Conservation (phyloP, 176 grass and related monocot species). For the Urochloa ruziziensis region DNA sequence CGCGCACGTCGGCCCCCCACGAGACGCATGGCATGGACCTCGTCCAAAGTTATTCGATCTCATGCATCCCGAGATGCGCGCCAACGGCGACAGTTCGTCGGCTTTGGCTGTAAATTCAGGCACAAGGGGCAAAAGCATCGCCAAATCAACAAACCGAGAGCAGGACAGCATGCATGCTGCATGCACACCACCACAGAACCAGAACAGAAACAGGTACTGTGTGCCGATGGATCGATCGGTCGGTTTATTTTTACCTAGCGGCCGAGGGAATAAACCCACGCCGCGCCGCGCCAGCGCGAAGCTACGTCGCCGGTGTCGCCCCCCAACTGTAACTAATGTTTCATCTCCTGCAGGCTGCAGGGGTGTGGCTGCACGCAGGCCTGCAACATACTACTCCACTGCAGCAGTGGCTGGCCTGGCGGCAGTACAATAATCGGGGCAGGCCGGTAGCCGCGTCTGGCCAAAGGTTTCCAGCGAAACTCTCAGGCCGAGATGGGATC, state of each 20-base stretch:
- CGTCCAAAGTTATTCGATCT: constrained; percentile 32
- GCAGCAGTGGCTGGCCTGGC: neutral
- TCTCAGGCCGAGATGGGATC: constrained; percentile 42
- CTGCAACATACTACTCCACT: neutral
- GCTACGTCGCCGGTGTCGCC: neutral
- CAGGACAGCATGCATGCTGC: neutral
- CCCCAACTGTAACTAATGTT: constrained; percentile 27
- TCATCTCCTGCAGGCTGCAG: constrained; percentile 3
- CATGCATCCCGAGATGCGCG: constrained; percentile 32
- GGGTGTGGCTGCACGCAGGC: neutral
- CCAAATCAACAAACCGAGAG: constrained; percentile 6
- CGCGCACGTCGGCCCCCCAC: constrained; percentile 6
- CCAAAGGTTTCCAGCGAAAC: constrained; percentile 34
- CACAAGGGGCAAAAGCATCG: neutral
- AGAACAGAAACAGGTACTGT: neutral
- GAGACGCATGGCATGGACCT: neutral
- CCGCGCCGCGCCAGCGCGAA: constrained; percentile 11
- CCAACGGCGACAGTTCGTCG: constrained; percentile 14
- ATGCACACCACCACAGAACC: neutral
- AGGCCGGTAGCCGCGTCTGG: constrained; percentile 5
- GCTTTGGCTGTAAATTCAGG: constrained; percentile 42
- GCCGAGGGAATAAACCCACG: constrained; percentile 45
- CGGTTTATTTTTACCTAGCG: neutral
- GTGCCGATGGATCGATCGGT: neutral
- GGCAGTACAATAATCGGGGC: constrained; percentile 17